Percentiles rank a stretch among this genome's conserved stretches.
These are phyloP conservation scores for Funneliformis geosporum DNA, from an alignment of 192 early-diverging fungal species.

Conservation along the genomic window DNA sequence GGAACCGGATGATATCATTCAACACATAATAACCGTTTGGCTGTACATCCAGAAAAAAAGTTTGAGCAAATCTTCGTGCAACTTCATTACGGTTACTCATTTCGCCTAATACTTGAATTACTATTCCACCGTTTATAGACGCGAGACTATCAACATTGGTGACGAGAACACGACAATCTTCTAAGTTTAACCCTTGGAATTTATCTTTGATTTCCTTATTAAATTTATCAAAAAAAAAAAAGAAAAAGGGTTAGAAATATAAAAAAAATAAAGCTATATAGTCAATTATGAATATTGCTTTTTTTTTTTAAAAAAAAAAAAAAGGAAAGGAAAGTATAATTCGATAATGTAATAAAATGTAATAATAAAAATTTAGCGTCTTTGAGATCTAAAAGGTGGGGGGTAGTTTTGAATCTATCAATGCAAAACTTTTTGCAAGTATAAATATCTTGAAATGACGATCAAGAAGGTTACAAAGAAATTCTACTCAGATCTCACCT, in stretches of 20 bases:
- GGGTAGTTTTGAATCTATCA: too few species aligned
- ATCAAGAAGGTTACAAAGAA: too few species aligned
- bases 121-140: constrained; percentile 73
- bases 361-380: too few species aligned
- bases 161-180: constrained; percentile 86
- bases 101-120: constrained; percentile 91
- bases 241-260: not conserved
- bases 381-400: too few species aligned
- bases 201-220: constrained; percentile 75
- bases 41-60: constrained; percentile 84
- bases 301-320: not conserved
- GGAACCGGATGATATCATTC: constrained; percentile 93
- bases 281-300: not conserved
- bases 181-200: constrained; percentile 73
- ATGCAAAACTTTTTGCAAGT: too few species aligned
- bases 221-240: not conserved
- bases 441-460: too few species aligned
- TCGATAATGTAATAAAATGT: too few species aligned
- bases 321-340: not conserved
- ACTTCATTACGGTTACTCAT: constrained; percentile 79
- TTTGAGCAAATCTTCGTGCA: constrained; percentile 88
- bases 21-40: constrained; percentile 88
- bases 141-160: constrained; percentile 83
- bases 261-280: not conserved
- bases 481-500: constrained; percentile 46